Conservation (phyloP, 2,329 filamentous ascomycete species). For the Penicillium verrucosum region DNA sequence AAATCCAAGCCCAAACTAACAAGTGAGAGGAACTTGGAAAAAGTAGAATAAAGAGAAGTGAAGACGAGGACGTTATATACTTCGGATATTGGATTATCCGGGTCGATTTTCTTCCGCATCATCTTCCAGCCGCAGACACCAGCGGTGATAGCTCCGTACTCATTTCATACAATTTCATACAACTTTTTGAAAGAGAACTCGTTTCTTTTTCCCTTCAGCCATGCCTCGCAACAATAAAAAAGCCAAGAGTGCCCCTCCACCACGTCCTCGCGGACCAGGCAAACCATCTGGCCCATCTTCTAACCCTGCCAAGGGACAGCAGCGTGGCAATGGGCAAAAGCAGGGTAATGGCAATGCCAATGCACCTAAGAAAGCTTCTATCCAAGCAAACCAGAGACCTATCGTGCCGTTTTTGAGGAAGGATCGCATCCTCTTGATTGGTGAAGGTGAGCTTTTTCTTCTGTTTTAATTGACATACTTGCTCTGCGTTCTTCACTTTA, state of each 20-base stretch:
- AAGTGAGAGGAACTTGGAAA: background rate
- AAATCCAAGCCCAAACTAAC: background rate
- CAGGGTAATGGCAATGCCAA: slow-evolving; percentile 9
- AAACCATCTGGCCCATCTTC: slow-evolving; percentile 7
- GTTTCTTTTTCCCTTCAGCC: background rate
- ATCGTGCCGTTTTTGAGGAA: slow-evolving; percentile 41
- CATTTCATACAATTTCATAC: background rate
- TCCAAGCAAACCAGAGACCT: slow-evolving; percentile 28
- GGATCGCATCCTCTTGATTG: slow-evolving; percentile 45
- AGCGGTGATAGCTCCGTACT: background rate
- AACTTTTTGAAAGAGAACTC: background rate
- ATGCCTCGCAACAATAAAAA: slow-evolving; percentile 24
- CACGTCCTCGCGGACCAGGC: slow-evolving; percentile 11
- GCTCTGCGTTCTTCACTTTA: slow-evolving; percentile 3
- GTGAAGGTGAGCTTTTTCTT: slow-evolving; percentile 40
- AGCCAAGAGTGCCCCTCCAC: slow-evolving; percentile 16
- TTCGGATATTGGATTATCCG: slow-evolving; percentile 24
- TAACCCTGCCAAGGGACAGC: slow-evolving; percentile 1
- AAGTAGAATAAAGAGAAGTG: background rate
- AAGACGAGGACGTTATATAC: background rate
- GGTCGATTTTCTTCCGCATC: slow-evolving; percentile 2
- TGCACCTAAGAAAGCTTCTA: slow-evolving; percentile 16
- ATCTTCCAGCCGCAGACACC: background rate
- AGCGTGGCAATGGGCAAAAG: slow-evolving; percentile 6
- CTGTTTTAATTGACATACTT: slow-evolving; percentile 1